Percentiles rank a stretch among this genome's conserved stretches.
Conservation (phyloP, 768 basidiomycete species). For the Lanmaoa rubissima region DNA sequence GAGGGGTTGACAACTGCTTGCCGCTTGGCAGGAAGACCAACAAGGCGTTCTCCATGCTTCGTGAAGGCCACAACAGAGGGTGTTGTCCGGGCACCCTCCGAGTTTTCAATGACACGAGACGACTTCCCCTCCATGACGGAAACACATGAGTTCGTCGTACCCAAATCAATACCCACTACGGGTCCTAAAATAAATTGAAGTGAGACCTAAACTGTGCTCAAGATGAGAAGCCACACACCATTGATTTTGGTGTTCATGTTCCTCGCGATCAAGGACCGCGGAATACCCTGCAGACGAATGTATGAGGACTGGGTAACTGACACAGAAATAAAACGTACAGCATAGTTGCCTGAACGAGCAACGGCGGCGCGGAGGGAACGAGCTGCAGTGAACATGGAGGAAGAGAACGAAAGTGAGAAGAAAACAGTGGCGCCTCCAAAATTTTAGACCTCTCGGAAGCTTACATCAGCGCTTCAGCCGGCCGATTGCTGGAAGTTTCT, state of each 20-base stretch:
- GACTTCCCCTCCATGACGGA: conserved; percentile 95
- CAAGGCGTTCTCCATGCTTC: conserved; percentile 94
- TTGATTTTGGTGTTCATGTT: conserved; percentile 96
- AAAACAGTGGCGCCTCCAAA: conserved; percentile 39
- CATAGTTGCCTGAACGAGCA: conserved; percentile 61
- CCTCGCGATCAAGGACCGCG: conserved; percentile 75
- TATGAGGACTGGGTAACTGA: not conserved
- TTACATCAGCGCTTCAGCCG: conserved; percentile 24
- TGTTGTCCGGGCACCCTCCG: conserved; percentile 96
- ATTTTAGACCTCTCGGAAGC: conserved; percentile 41
- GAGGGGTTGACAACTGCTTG: conserved; percentile 94
- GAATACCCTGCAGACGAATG: conserved; percentile 47
- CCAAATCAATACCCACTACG: conserved; percentile 96
- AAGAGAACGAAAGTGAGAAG: conserved; percentile 36
- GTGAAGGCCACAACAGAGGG: conserved; percentile 99
- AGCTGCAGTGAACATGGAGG: conserved; percentile 72
- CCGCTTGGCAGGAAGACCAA: conserved; percentile 95
- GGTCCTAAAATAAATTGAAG: conserved; percentile 49
- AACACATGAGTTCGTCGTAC: conserved; percentile 90
- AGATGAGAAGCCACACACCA: conserved; percentile 44
- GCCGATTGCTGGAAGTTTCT: conserved; percentile 15
- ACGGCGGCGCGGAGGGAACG: conserved; percentile 61
- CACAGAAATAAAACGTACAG: conserved; percentile 40
- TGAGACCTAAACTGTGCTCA: not conserved
- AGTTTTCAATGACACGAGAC: conserved; percentile 93